Conservation (phyloP, 106 monocot species). For the Platanthera zijinensis region DNA sequence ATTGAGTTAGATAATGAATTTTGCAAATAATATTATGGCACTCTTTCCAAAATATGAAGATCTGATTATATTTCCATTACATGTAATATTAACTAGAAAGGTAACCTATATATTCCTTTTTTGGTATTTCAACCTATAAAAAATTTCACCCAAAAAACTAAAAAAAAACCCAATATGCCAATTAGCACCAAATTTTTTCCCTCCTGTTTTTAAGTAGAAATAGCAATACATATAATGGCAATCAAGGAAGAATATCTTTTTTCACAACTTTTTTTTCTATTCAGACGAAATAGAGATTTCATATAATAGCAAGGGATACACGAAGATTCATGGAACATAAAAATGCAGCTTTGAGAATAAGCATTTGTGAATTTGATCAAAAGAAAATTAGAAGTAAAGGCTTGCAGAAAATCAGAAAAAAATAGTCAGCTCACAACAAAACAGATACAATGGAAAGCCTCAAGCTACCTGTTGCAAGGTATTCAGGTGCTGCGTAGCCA, state of each 20-base stretch:
- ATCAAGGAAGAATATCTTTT: too few species aligned
- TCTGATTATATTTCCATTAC: neutral
- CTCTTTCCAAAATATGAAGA: neutral
- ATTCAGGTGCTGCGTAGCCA: slow-evolving; percentile 12
- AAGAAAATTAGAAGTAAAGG: neutral
- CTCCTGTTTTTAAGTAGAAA: too few species aligned
- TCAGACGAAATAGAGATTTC: too few species aligned
- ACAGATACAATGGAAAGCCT: neutral
- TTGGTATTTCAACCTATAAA: too few species aligned
- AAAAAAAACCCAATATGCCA: too few species aligned
- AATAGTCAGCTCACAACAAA: neutral
- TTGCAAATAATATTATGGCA: neutral
- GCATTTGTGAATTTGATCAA: neutral
- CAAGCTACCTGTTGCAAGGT: slow-evolving; percentile 9
- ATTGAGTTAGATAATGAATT: neutral
- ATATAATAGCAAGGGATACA: too few species aligned
- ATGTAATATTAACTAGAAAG: neutral
- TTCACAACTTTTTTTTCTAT: too few species aligned
- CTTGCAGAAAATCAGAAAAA: neutral
- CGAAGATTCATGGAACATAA: too few species aligned
- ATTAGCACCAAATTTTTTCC: too few species aligned
- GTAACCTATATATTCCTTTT: neutral
- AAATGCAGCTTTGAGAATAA: neutral
- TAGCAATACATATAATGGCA: neutral
- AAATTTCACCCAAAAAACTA: too few species aligned